Evolutionary conservation across 495 filamentous ascomycete species (phyloP), one percentile per base, ranked within the genome.

Genomic region (Sabuloglossum arenarium): DNA sequence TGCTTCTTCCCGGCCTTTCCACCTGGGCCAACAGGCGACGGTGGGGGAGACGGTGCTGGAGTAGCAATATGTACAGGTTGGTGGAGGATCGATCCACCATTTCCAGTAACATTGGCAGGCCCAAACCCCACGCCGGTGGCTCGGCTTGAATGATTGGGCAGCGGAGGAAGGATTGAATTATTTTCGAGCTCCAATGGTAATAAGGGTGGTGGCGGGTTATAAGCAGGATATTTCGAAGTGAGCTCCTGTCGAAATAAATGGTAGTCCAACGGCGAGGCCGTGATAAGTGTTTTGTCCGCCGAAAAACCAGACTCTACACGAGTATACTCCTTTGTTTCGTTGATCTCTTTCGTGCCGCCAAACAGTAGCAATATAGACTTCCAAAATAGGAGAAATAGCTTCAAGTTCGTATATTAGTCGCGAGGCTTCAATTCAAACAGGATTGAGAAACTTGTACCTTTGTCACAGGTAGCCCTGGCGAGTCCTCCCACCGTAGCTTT

Each of bases 21-120:
- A 37, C 88, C 88, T 4, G 85, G 81, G 0, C 79, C 81, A 1
- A 82, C 85, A 3, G 91, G 93, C 6, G 88, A 94, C 11, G 91
- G 91, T 0, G 91, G 91, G 25, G 91, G 91, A 5, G 93, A 97
- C n/a, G 93, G 91, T 0, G 88, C 90, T 0, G 91, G 91, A 3
- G 91, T 98, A 46, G 91, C 93, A 58, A 98, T 98, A 66, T 98
- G 91, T 25, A 98, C 91, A 6, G 91, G 86, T 62, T 96, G 88
- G 63, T 96, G 82, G 6, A 98, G 74, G 63, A 98, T 98, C 0
- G 88, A 94, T 23, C 81, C 81, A 56, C 71, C 76, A 27, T 27
- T 57, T 1, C 59, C 68, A 56, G 69, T 67, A 19, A 68, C 62
- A 25, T 68, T 62, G 5, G 68, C 67, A 6, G 73, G 69, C 0